These are phyloP conservation scores for Fusarium mexicanum DNA, from an alignment of 2,329 filamentous ascomycete genomes.

Conservation along the genomic window DNA sequence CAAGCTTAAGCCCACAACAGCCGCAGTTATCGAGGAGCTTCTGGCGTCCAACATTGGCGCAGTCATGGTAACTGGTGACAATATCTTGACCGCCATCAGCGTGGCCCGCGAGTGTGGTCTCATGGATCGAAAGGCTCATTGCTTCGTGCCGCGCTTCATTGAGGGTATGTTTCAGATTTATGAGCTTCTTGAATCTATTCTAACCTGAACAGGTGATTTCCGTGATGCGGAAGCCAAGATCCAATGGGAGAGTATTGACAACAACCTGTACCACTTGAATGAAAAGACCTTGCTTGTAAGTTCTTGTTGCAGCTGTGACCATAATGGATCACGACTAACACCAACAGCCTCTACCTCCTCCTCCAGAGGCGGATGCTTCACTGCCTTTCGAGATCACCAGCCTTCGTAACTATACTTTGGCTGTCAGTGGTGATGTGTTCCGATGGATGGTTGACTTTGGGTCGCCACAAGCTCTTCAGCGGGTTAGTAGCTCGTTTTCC, in stretches of 20 bases:
- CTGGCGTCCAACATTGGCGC: constrained; percentile 84
- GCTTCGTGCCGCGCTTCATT: constrained; percentile 89
- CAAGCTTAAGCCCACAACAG: constrained; percentile 90
- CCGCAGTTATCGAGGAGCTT: constrained; percentile 83
- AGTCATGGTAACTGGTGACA: constrained; percentile 98
- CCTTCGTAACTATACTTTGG: constrained; percentile 85
- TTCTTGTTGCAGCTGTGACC: not conserved
- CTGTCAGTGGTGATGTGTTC: constrained; percentile 92
- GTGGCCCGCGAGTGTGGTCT: constrained; percentile 91
- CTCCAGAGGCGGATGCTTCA: constrained; percentile 79
- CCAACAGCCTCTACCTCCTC: constrained; percentile 72
- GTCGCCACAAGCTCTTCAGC: constrained; percentile 78
- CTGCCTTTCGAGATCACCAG: constrained; percentile 86
- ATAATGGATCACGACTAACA: constrained; percentile 5
- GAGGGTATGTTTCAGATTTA: constrained; percentile 63
- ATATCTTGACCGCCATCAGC: constrained; percentile 95
- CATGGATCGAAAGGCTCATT: constrained; percentile 82
- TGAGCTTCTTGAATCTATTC: not conserved
- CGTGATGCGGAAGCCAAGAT: constrained; percentile 78
- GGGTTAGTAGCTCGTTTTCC: constrained; percentile 55
- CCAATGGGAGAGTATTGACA: constrained; percentile 95
- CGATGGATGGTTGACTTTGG: constrained; percentile 96
- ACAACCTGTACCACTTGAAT: constrained; percentile 80
- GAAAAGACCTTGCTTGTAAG: constrained; percentile 76
- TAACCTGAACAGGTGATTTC: constrained; percentile 65